Evolutionary conservation across 2,329 filamentous ascomycete genomes (phyloP).

Genomic region (Colletotrichum trifolii): DNA sequence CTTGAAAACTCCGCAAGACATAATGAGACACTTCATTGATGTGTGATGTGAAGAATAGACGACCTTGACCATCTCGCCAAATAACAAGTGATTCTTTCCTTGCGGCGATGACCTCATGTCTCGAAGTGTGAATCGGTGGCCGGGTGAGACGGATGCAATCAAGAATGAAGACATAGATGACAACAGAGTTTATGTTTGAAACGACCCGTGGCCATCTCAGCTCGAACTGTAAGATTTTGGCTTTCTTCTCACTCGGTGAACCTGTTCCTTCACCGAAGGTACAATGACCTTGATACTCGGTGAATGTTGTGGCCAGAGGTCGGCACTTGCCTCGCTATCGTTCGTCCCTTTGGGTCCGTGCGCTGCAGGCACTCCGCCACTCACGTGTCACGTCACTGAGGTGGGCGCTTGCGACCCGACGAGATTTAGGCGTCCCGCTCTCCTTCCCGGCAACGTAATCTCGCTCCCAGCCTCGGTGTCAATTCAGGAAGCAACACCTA

Average conservation of each 20-base stretch:
- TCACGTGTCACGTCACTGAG: constrained; percentile 18
- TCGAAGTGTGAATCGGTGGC: too few relatives aligned
- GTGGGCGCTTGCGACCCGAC: constrained; percentile 25
- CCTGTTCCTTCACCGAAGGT: too few relatives aligned
- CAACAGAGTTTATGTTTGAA: constrained; percentile 19
- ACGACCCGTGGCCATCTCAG: constrained; percentile 12
- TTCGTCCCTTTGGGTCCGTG: neutral
- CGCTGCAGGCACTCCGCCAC: neutral
- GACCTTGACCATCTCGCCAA: neutral
- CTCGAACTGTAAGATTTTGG: neutral
- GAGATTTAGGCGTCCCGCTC: constrained; percentile 4
- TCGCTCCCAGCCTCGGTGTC: constrained; percentile 14
- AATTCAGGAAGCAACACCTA: constrained; percentile 1
- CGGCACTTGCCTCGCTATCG: constrained; percentile 2
- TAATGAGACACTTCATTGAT: constrained; percentile 10
- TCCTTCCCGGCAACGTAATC: neutral
- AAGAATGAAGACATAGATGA: too few relatives aligned
- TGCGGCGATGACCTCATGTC: too few relatives aligned
- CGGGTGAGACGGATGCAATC: too few relatives aligned
- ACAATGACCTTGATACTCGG: neutral
- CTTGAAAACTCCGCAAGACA: constrained; percentile 4
- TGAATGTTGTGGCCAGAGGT: neutral
- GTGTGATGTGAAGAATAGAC: constrained; percentile 9
- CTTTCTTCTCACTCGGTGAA: too few relatives aligned
- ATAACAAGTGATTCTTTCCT: too few relatives aligned